Conservation (phyloP, 176 grass and related monocot species). For the Aegilops longissima region DNA sequence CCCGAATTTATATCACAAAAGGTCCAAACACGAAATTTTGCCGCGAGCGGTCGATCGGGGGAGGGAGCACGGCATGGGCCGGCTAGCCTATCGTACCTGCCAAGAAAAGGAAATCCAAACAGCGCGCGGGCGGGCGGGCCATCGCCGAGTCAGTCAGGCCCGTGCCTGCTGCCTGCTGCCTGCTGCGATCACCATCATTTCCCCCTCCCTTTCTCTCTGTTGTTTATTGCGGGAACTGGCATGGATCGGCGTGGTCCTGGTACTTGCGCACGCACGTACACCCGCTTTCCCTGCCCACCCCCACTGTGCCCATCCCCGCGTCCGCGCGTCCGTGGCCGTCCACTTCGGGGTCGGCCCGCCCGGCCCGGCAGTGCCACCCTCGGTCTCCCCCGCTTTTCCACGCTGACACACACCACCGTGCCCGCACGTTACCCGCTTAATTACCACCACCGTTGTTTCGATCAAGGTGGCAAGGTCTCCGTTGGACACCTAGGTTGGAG, state of each 20-base stretch:
- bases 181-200: not conserved
- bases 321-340: constrained; percentile 6
- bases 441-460: too few species aligned
- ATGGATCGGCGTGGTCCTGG: constrained; percentile 33
- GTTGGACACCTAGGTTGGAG: too few species aligned
- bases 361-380: not conserved
- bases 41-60: not conserved
- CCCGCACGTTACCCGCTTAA: constrained; percentile 11
- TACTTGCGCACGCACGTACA: constrained; percentile 33
- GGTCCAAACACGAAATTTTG: too few species aligned
- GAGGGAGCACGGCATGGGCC: not conserved
- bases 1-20: too few species aligned
- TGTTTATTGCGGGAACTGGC: constrained; percentile 26
- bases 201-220: not conserved
- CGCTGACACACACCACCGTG: constrained; percentile 18
- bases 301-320: not conserved
- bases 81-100: constrained; percentile 21
- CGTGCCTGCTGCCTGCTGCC: not conserved
- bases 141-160: constrained; percentile 22
- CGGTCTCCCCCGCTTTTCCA: not conserved
- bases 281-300: constrained; percentile 20
- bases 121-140: not conserved
- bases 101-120: constrained; percentile 33
- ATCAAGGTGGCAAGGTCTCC: too few species aligned
- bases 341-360: not conserved